These are phyloP conservation scores for Nemania sp. DNA, from an alignment of 2,329 filamentous ascomycete genomes.

Conservation along the genomic window DNA sequence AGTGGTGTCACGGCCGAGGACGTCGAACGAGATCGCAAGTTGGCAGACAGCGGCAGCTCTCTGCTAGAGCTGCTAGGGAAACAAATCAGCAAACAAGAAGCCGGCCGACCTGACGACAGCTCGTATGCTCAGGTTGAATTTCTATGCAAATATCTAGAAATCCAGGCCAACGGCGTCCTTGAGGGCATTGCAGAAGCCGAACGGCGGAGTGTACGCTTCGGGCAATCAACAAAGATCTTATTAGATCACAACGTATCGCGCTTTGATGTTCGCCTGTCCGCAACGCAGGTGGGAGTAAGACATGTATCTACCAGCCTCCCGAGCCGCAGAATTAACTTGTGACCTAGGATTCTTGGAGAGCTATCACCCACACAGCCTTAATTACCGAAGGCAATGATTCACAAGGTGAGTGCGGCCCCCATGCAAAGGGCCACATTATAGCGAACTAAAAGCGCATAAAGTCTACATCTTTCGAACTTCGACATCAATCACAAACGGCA, in stretches of 20 bases:
- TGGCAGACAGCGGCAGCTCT: constrained; percentile 50
- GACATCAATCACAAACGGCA: constrained; percentile 60
- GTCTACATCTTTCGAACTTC: constrained; percentile 62
- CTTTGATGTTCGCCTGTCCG: constrained; percentile 63
- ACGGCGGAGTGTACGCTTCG: constrained; percentile 69
- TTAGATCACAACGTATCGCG: constrained; percentile 51
- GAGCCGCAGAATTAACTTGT: constrained; percentile 16
- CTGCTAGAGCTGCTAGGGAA: constrained; percentile 55
- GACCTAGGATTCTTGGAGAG: constrained; percentile 42
- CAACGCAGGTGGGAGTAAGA: constrained; percentile 45
- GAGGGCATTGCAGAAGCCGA: constrained; percentile 71
- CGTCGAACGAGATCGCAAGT: constrained; percentile 51
- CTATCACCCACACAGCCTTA: constrained; percentile 48
- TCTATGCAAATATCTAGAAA: constrained; percentile 61
- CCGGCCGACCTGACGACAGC: constrained; percentile 51
- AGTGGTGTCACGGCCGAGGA: constrained; percentile 55
- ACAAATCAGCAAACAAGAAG: constrained; percentile 53
- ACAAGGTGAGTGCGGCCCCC: constrained; percentile 41
- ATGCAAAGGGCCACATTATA: background rate
- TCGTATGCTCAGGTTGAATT: constrained; percentile 66
- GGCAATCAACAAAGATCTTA: constrained; percentile 54
- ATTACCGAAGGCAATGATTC: constrained; percentile 44
- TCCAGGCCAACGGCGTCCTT: constrained; percentile 66
- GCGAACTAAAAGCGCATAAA: constrained; percentile 35
- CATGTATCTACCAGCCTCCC: too few relatives aligned